These are phyloP conservation scores for Peribolospora baueri DNA, from an alignment of 768 basidiomycete genomes.

Conservation along the genomic window DNA sequence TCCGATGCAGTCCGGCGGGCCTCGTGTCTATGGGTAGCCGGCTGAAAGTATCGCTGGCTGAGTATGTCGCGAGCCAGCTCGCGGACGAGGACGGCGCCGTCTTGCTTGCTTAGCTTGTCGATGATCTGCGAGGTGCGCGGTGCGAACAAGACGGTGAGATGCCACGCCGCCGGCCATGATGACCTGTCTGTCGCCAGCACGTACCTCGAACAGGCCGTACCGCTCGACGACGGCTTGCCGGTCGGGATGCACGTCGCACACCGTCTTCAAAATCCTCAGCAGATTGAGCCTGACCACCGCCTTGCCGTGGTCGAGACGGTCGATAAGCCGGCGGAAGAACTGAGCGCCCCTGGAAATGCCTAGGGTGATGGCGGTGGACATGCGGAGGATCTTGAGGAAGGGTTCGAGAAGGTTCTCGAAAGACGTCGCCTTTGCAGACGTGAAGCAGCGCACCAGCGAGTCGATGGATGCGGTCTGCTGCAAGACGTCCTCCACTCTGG, in stretches of 20 bases:
- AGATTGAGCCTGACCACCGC: slow-evolving; percentile 79
- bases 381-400: slow-evolving; percentile 61
- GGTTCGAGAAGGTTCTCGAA: slow-evolving; percentile 84
- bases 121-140: slow-evolving; percentile 35
- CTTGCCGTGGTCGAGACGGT: slow-evolving; percentile 43
- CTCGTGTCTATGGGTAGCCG: too few relatives aligned
- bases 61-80: slow-evolving; percentile 33
- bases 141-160: slow-evolving; percentile 36
- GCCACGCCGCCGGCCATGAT: slow-evolving; percentile 6
- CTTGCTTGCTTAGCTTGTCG: slow-evolving; percentile 50
- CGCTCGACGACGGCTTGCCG: slow-evolving; percentile 48
- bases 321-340: slow-evolving; percentile 71
- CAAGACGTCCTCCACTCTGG: slow-evolving; percentile 73
- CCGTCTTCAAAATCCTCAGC: slow-evolving; percentile 53
- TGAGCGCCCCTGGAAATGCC: slow-evolving; percentile 48
- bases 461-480: slow-evolving; percentile 41
- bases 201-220: neutral
- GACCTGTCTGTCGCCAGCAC: slow-evolving; percentile 6
- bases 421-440: slow-evolving; percentile 35
- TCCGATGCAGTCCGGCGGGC: too few relatives aligned
- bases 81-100: slow-evolving; percentile 72
- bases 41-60: too few relatives aligned
- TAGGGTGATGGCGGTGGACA: slow-evolving; percentile 48
- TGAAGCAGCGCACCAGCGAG: slow-evolving; percentile 50
- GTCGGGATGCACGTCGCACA: slow-evolving; percentile 78